Base-by-base conservation (phyloP, 352 stramenopile species). In the Globisporangium uncinulatum region DNA sequence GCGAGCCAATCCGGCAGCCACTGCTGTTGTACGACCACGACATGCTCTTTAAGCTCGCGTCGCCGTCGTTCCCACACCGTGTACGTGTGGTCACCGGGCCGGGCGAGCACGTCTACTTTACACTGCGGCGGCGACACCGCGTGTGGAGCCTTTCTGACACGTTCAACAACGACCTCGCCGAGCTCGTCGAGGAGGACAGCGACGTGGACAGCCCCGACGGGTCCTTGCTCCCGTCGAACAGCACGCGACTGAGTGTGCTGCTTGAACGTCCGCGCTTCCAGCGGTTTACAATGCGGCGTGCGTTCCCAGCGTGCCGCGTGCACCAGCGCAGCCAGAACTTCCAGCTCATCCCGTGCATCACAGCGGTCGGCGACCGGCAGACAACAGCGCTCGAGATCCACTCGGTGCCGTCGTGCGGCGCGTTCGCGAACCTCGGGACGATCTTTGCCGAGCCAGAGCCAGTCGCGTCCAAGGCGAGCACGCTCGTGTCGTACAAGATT, bases 21-120 rank as follows among this genome's bases (percentile, higher is more conserved):
- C 44, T 69, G 20, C 62, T 69, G 37, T 36, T 52, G 24, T 69
- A 69, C 57, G 62, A 69, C 41, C 62, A 69, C 58, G 62, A 69
- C 24, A 62, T 69, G 62, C n/a, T 56, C 21, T 54, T 65, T 51
- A 49, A 55, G 52, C 44, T 69, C 51, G 54, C 48, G 21, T 20
- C 37, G 24, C 15, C 36, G 42, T 56, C 59, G 36, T 65, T 69
- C 48, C 53, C 57, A 32, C 57, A 69, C 19, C 57, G 62, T 31
- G 29, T 49, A 29, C 62, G 57, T 11, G 41, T 56, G 11, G 34
- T 65, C 21, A 61, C 62, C 0, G 62, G 62, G 0, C 62, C 62
- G 0, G 62, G 62, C 21, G 52, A 48, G 32, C 62, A 65, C 52
- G 42, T 54, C 32, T 69, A 69, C 47, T 69, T 69, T 44, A 48